Evolutionary conservation across 2,329 filamentous ascomycete genomes (phyloP), one percentile per base, ranked within the genome.

Genomic region (Intubia oerlemansii): DNA sequence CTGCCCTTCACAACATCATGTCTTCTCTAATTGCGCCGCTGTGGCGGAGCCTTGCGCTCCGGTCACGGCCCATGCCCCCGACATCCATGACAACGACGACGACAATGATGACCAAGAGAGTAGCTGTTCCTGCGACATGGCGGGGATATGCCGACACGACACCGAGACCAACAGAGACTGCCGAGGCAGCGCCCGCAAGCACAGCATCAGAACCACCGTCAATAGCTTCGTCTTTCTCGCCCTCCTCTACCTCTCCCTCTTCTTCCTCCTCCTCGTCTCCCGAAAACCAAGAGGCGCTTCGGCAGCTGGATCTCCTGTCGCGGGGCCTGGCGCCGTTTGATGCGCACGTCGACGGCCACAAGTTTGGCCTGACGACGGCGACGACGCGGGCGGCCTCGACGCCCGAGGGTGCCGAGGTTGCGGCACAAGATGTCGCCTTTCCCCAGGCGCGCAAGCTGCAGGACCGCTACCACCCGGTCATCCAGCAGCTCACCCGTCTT

Each of bases 401-500:
- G 21, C 10, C 30, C 24, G 30, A 22, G 24, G 28, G 14, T 10
- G 19, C n/a, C 11, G 17, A 14, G 5, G 28, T 10, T 10, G 25
- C 12, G 6, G 12, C n/a, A 23, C 13, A 12, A 24, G 23, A 4
- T 12, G 12, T 72, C 32, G 69, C 75, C 6, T 56, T 82, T 29
- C 64, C 73, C 8, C 60, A 63, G 30, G 43, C 55, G 17, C 47
- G 58, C 44, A 62, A 79, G 51, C 54, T 85, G 41, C 77, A 82
- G 50, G 60, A 79, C 46, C 69, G 88, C 43, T 91, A 95, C 46
- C 77, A 93, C 45, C 69, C 79, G 2, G 62, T 93, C 7, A 59
- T 95, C 27, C 59, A 75, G 38, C 88, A 93, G 55, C 62, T 95
- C 41, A 92, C 82, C 12, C 84, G 82, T 47, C 59, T 92, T 40